Base-by-base conservation (phyloP, 306 rosid species). In the Astragalus membranaceus region DNA sequence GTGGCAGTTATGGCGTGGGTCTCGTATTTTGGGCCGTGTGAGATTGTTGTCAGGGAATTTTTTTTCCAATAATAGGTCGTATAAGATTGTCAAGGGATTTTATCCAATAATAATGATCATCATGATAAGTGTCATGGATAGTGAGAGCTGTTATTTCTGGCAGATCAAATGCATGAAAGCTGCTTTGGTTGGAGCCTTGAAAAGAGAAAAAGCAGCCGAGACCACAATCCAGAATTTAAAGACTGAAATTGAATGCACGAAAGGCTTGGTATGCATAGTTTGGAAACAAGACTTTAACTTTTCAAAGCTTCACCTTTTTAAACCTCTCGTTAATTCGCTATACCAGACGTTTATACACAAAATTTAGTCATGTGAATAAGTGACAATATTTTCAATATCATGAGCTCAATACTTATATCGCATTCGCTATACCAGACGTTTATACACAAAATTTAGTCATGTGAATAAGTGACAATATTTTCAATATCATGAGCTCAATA, bases 141-240 rank as follows among this genome's bases (percentile, higher is more conserved):
- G 59, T 66, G 56, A 15, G 76, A 67, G 53, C 60, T 84, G 59
- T 72, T 42, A 61, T 69, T 37, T 67, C 73, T 85, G 70, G 79
- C 96, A 92, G 98, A 77, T 77, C 60, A 82, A 86, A 52, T 39
- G 70, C 75, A 68, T 81, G 90, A 85, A 89, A 69, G 82, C 85
- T 70, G 70, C 80, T 74, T 85, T 87, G 74, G 75, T 75, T 77
- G 88, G 96, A 72, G 88, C 93, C 61, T 29, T 86, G 78, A 89
- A 88, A 84, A 88, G 97, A 68, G 98, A 93, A 80, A 85, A 90
- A 72, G 37, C 71, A 81, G 85, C 94, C 47, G 89, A 93, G 76
- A 63, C 78, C 63, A 86, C 85, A 65, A 65, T 81, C 64, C 85
- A 73, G 74, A 80, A 84, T 78, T 78, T 88, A 69, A 85, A 75